A percentile compares a stretch with the other conserved stretches of the same genome.
Conservation (phyloP, 2,329 filamentous ascomycete species). For the Monilinia fructigena region DNA sequence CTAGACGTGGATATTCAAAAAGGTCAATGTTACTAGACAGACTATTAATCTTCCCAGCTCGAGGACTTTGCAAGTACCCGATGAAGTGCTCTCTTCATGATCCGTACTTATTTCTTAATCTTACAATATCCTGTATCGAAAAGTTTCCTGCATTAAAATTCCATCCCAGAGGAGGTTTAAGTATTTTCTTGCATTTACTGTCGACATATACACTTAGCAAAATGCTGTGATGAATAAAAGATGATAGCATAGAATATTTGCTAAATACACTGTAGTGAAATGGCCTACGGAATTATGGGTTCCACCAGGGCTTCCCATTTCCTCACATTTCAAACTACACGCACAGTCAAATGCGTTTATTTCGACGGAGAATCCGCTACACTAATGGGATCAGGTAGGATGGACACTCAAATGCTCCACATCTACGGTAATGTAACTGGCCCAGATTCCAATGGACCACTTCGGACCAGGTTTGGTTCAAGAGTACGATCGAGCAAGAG, state of each 20-base stretch:
- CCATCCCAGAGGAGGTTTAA: too few relatives aligned
- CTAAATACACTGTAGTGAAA: conserved; percentile 42
- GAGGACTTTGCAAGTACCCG: too few relatives aligned
- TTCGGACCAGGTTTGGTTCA: conserved; percentile 43
- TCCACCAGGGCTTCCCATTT: conserved; percentile 45
- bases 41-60: neutral
- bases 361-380: conserved; percentile 53
- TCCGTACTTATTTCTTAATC: neutral
- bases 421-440: conserved; percentile 49
- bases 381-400: conserved; percentile 47
- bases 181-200: neutral
- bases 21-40: accelerated
- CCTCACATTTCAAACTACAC: conserved; percentile 50
- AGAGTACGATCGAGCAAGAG: conserved; percentile 50
- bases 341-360: conserved; percentile 46
- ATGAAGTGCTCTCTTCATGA: neutral
- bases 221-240: neutral
- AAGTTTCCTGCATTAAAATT: neutral
- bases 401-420: conserved; percentile 52
- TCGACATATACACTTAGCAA: neutral
- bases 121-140: neutral
- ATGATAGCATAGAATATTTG: neutral
- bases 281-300: conserved; percentile 56
- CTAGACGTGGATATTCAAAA: neutral
- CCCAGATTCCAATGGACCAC: conserved; percentile 27